Percentiles rank a stretch among this genome's conserved stretches.
Evolutionary conservation across 176 grass and related monocot species (phyloP).

Genomic region (Avena insularis): DNA sequence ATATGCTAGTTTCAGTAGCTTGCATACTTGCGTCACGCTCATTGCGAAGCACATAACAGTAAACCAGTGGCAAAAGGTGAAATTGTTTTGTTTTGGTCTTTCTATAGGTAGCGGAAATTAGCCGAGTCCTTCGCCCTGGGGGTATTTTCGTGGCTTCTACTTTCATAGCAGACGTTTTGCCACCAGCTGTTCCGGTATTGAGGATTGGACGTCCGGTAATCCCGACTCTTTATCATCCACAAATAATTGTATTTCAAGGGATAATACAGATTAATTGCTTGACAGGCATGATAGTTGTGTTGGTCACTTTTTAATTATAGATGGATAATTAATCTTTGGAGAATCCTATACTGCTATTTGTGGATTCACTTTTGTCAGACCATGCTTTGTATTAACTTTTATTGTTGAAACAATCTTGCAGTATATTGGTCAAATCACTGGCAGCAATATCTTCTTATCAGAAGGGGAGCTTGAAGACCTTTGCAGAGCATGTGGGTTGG

Average conservation of each 20-base stretch:
- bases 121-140: conserved; percentile 76
- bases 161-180: conserved; percentile 69
- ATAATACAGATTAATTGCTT: not conserved
- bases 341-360: conserved; percentile 22
- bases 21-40: not conserved
- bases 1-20: conserved; percentile 20
- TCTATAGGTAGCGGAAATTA: conserved; percentile 85
- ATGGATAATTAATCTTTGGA: conserved; percentile 12
- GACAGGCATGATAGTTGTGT: not conserved
- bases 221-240: not conserved
- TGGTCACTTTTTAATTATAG: not conserved
- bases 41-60: not conserved
- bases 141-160: conserved; percentile 90
- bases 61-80: not conserved
- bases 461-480: conserved; percentile 82
- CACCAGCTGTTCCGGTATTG: conserved; percentile 54
- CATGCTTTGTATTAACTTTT: conserved; percentile 4
- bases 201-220: conserved; percentile 75
- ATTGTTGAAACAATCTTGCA: conserved; percentile 50
- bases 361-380: conserved; percentile 22
- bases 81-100: not conserved
- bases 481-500: conserved; percentile 78
- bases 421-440: conserved; percentile 61
- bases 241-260: conserved; percentile 1
- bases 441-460: conserved; percentile 73